Evolutionary conservation across 2,329 filamentous ascomycete genomes (phyloP).

Genomic region (Exserohilum turcica): DNA sequence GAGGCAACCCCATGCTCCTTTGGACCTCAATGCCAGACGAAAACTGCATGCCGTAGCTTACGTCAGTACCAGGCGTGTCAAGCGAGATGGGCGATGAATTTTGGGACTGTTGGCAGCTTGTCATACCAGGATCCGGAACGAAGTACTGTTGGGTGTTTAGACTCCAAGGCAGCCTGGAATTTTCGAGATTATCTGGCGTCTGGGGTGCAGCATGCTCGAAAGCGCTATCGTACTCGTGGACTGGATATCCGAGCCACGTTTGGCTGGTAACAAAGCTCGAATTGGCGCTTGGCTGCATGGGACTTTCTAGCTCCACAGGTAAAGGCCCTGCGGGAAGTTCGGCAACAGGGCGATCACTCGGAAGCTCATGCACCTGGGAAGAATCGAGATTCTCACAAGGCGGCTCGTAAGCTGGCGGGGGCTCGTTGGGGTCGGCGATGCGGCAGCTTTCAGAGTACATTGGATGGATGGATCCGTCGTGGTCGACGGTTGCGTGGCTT

Average conservation of each 20-base stretch:
- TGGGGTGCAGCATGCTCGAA: background rate
- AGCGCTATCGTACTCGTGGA: background rate
- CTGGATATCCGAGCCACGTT: no score
- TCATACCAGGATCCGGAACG: background rate
- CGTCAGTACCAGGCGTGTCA: background rate
- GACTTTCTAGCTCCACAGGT: background rate
- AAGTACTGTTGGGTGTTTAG: background rate
- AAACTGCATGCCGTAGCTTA: background rate
- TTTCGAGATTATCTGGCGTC: background rate
- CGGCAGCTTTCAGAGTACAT: background rate
- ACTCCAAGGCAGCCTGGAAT: background rate
- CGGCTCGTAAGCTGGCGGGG: background rate
- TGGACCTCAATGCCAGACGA: background rate
- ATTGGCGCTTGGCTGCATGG: background rate
- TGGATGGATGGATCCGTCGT: background rate
- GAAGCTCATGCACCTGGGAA: background rate
- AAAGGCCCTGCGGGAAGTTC: background rate
- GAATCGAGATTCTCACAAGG: background rate
- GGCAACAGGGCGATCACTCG: background rate
- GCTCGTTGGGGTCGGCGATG: background rate
- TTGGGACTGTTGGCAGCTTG: background rate
- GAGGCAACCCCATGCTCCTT: background rate
- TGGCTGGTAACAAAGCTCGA: background rate
- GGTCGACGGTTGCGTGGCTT: background rate
- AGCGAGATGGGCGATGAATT: conserved; percentile 9